Evolutionary conservation across 2,329 filamentous ascomycete species (phyloP), one percentile per base, ranked within the genome.

Genomic region (Akanthomyces uredinophilus): DNA sequence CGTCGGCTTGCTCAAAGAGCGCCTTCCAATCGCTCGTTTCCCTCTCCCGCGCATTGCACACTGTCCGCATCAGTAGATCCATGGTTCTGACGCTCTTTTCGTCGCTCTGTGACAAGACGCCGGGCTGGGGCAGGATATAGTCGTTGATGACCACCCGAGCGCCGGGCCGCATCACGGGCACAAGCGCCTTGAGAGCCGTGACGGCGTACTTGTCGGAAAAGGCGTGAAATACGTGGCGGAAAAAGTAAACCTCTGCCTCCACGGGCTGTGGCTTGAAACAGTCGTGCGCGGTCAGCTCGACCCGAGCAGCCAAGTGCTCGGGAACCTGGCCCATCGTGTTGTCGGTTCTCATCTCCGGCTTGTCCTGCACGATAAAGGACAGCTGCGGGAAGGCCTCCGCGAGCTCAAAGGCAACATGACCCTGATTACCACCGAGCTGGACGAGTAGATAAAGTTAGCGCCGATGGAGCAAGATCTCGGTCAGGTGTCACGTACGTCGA

Each of bases 181-280:
- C 71, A 8, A 84, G 71, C 11, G 76, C 76, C 58, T 73, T 71
- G 32, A 80, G 70, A 44, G 83, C 79, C 29, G 72, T 70, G 37
- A 77, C 66, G 1, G 74, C 74, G 58, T 80, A 77, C 22, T 75
- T 75, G 51, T 83, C 81, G 0, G 81, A 77, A 71, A 82, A 83
- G 71, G 84, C 82, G 70, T 86, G 82, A 32, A 86, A 72, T 63
- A 86, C 81, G 72, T 78, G 78, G 49, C 81, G 79, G 69, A 84
- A 77, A 60, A 83, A 73, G 71, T 84, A 86, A 35, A 83, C 71
- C 65, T 82, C 81, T 1, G 80, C 83, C 1, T 70, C 75, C 8
- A 80, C 73, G 0, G 78, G 75, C 69, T 86, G 83, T 35, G 76
- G 73, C 3, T 74, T 70, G 69, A 84, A 83, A 68, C 86, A 83